These are phyloP conservation scores for Mycena citricolor DNA, from an alignment of 1,284 basidiomycete genomes.

Conservation along the genomic window DNA sequence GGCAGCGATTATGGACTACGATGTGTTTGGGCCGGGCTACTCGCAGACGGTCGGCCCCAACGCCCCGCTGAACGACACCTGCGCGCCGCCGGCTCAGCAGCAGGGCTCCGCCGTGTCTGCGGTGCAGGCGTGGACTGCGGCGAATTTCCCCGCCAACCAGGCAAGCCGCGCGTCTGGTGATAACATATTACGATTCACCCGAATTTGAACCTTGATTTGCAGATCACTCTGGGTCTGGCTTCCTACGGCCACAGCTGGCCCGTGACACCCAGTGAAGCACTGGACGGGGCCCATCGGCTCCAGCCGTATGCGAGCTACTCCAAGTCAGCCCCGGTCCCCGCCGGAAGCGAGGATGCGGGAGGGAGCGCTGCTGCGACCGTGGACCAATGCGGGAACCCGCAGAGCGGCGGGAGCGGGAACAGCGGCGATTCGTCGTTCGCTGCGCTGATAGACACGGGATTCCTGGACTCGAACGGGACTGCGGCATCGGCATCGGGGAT, in stretches of 20 bases:
- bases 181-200: neutral
- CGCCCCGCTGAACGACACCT: slow-evolving; percentile 81
- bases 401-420: slow-evolving; percentile 30
- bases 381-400: slow-evolving; percentile 40
- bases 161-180: too few species aligned
- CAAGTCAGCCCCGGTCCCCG: slow-evolving; percentile 47
- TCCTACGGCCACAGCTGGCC: slow-evolving; percentile 71
- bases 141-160: slow-evolving; percentile 56
- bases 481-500: slow-evolving; percentile 48
- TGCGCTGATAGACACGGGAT: slow-evolving; percentile 52
- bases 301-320: slow-evolving; percentile 33
- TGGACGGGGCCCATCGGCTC: slow-evolving; percentile 34
- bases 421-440: slow-evolving; percentile 59
- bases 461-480: slow-evolving; percentile 51
- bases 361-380: slow-evolving; percentile 29
- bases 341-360: slow-evolving; percentile 47
- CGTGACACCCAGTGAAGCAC: slow-evolving; percentile 38
- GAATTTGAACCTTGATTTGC: neutral
- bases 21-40: slow-evolving; percentile 73
- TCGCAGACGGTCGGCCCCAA: slow-evolving; percentile 48
- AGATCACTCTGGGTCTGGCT: slow-evolving; percentile 83
- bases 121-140: slow-evolving; percentile 70
- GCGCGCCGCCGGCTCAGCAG: slow-evolving; percentile 57
- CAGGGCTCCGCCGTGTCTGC: slow-evolving; percentile 75
- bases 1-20: slow-evolving; percentile 58